A percentile compares a stretch with the other conserved stretches of the same genome.
These are phyloP conservation scores for Clathrus columnatus DNA, from an alignment of 768 basidiomycete species.

Conservation along the genomic window DNA sequence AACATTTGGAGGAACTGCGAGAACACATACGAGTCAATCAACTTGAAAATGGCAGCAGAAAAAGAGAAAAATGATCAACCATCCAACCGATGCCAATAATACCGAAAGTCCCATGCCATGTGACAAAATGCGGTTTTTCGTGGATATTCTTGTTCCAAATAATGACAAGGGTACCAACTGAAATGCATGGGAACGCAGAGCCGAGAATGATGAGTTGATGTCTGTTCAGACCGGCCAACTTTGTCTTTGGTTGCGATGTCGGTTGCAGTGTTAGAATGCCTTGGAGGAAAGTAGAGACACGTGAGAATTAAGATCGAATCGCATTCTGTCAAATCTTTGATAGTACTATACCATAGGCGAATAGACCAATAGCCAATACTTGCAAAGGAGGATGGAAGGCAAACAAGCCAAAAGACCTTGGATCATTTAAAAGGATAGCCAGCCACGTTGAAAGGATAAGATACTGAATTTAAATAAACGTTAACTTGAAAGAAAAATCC, in stretches of 20 bases:
- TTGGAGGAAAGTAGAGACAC: conserved; percentile 19
- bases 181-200: conserved; percentile 47
- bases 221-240: conserved; percentile 55
- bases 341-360: conserved; percentile 49
- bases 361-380: conserved; percentile 42
- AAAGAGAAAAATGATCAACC: conserved; percentile 1
- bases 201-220: conserved; percentile 59
- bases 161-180: conserved; percentile 54
- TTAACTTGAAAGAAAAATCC: background rate
- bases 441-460: conserved; percentile 21
- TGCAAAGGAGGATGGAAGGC: conserved; percentile 59
- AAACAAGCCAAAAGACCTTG: conserved; percentile 48
- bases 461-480: conserved; percentile 21
- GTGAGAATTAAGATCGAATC: background rate
- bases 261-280: conserved; percentile 72
- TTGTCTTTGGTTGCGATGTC: conserved; percentile 55
- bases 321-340: background rate
- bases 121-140: conserved; percentile 48
- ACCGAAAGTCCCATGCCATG: conserved; percentile 74
- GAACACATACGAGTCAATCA: background rate
- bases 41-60: background rate
- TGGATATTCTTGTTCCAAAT: conserved; percentile 50
- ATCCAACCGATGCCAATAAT: conserved; percentile 56
- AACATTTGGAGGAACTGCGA: conserved; percentile 39
- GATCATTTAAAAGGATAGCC: conserved; percentile 21